Conservation (phyloP, 768 basidiomycete genomes). For the Mycena amicta region DNA sequence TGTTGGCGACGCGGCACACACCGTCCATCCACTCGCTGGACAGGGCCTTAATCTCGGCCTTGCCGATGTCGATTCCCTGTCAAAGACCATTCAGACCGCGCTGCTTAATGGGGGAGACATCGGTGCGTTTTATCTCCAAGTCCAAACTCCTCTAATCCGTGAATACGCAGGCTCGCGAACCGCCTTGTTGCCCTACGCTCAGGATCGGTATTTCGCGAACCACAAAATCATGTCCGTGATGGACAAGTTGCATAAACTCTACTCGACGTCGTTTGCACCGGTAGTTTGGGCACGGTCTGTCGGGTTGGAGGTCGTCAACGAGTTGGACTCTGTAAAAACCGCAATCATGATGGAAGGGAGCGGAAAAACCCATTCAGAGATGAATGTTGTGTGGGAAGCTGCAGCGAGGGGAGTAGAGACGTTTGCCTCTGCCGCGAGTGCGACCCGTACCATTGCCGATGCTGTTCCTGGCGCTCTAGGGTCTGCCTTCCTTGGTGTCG, state of each 20-base stretch:
- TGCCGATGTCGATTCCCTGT: slow-evolving; percentile 76
- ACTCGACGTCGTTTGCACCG: slow-evolving; percentile 63
- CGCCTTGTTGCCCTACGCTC: slow-evolving; percentile 73
- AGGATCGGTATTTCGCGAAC: slow-evolving; percentile 82
- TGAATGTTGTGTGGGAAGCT: slow-evolving; percentile 33
- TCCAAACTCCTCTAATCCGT: not conserved
- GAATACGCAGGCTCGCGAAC: slow-evolving; percentile 65
- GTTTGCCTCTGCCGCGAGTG: slow-evolving; percentile 36
- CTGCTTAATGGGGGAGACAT: slow-evolving; percentile 75
- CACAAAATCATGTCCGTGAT: slow-evolving; percentile 82
- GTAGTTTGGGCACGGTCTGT: slow-evolving; percentile 86
- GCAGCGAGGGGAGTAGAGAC: slow-evolving; percentile 51
- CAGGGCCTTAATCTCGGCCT: slow-evolving; percentile 97
- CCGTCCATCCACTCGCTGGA: slow-evolving; percentile 91
- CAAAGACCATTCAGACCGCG: slow-evolving; percentile 61
- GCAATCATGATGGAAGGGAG: slow-evolving; percentile 84
- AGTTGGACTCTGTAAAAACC: slow-evolving; percentile 80
- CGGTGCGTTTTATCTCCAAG: slow-evolving; percentile 48
- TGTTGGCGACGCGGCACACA: slow-evolving; percentile 95
- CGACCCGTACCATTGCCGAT: slow-evolving; percentile 32
- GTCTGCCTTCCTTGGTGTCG: slow-evolving; percentile 12
- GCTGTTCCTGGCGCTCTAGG: slow-evolving; percentile 31
- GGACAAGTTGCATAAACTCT: slow-evolving; percentile 91
- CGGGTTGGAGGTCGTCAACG: slow-evolving; percentile 90
- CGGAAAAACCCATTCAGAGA: slow-evolving; percentile 28